Conservation (phyloP, 345 rosid genomes). For the Microcos paniculata region DNA sequence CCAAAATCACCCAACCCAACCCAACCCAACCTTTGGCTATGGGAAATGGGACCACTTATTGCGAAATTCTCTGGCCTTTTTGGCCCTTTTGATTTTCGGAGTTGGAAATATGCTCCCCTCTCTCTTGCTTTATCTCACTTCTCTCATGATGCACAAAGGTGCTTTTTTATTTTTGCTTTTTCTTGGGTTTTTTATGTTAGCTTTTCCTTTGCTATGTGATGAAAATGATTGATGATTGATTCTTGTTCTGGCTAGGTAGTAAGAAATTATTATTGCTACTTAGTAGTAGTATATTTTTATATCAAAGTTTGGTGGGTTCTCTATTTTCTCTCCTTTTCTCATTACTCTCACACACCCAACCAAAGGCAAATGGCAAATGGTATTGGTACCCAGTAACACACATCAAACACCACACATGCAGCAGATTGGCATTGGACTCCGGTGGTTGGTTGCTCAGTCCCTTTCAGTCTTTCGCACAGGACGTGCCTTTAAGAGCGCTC, state of each 20-base stretch:
- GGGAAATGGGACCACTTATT: background rate
- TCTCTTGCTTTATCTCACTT: background rate
- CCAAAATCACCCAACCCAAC: background rate
- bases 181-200: background rate
- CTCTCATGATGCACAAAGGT: background rate
- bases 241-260: background rate
- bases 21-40: background rate
- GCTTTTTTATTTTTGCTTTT: background rate
- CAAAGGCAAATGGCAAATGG: no score
- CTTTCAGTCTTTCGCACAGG: no score
- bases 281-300: no score
- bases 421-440: no score
- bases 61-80: background rate
- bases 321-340: no score
- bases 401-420: no score
- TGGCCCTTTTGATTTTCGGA: background rate
- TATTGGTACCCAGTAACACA: no score
- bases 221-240: background rate
- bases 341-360: no score
- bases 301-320: no score
- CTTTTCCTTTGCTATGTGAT: background rate
- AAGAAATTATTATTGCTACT: no score
- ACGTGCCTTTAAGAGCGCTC: no score
- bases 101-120: background rate
- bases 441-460: no score